Conservation (phyloP, 257 asterid genomes). For the Handroanthus guayacan region DNA sequence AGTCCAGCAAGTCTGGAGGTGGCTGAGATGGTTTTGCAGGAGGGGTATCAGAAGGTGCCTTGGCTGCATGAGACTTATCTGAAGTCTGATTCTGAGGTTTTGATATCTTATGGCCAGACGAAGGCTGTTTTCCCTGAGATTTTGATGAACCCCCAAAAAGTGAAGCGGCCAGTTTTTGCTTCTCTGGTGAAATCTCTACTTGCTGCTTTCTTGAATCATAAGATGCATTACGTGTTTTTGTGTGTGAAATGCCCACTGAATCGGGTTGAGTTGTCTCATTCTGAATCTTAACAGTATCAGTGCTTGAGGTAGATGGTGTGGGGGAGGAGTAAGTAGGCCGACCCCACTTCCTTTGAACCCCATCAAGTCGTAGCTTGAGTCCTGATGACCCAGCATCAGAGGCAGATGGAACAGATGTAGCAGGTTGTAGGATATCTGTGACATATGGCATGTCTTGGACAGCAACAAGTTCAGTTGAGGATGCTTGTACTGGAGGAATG, state of each 20-base stretch:
- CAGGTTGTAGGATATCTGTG: conserved; percentile 53
- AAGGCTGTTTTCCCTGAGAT: conserved; percentile 62
- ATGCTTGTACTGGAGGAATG: conserved; percentile 51
- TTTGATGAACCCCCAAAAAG: conserved; percentile 78
- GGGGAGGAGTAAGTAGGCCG: conserved; percentile 70
- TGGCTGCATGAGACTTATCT: conserved; percentile 55
- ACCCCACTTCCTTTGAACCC: conserved; percentile 98
- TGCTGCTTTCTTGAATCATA: conserved; percentile 67
- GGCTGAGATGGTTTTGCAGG: conserved; percentile 62
- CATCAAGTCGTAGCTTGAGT: conserved; percentile 85
- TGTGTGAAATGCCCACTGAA: conserved; percentile 49
- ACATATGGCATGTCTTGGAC: conserved; percentile 66
- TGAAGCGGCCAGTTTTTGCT: conserved; percentile 93
- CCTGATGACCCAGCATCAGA: conserved; percentile 63
- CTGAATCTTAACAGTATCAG: conserved; percentile 52
- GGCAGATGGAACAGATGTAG: conserved; percentile 50
- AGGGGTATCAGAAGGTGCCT: conserved; percentile 51
- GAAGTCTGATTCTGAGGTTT: conserved; percentile 51
- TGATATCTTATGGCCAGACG: conserved; percentile 54
- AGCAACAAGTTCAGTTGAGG: conserved; percentile 80
- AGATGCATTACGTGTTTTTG: conserved; percentile 50
- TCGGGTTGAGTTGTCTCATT: conserved; percentile 58
- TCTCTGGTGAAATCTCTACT: conserved; percentile 73
- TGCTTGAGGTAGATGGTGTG: conserved; percentile 59
- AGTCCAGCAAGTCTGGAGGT: conserved; percentile 89